Evolutionary conservation across 2,329 filamentous ascomycete species (phyloP), one percentile per base, ranked within the genome.

Genomic region (Pseudonectria buxi): DNA sequence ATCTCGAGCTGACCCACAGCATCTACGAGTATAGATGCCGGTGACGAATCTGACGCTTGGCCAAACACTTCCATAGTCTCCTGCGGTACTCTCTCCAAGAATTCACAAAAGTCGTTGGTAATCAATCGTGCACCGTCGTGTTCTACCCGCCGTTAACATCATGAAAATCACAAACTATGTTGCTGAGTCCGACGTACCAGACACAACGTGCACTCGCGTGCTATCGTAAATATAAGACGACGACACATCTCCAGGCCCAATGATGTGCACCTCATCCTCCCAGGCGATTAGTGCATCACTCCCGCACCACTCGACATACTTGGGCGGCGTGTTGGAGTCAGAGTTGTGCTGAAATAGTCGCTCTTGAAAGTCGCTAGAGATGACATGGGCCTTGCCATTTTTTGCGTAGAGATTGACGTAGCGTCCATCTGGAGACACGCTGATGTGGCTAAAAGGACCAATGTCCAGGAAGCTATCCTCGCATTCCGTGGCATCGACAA

Each of bases 201-300:
- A 83, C 28, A 95, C 70, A 3, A 96, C 73, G 59, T 96, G 92
- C 10, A 98, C 83, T 44, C 86, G 81, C 7, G 83, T 86, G 18
- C 83, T 85, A 54, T 96, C 88, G 59, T 96, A 96, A 50, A 88
- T 90, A 58, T 88, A 92, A 43, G 78, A 81, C 28, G 67, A 78
- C 5, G 83, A 80, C 9, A 83, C 76, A 28, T 86, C 86, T 26
- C 81, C 83, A 0, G 88, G 87, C 1, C 90, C 92, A 41, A 98
- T 83, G 18, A 98, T 73, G 55, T 95, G 92, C 4, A 98, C 82
- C 59, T 98, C 92, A 55, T 98, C 92, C 55, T 96, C 92, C 92
- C 92, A 98, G 1, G 89, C 89, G 50, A 98, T 78, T 18, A 95
- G 84, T 11, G 89, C 87, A 60, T 96, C 90, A 51, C 92, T 90